phyloP scores from a whole-genome alignment of 352 stramenopile genomes.

The Globisporangium apiculatum region DNA sequence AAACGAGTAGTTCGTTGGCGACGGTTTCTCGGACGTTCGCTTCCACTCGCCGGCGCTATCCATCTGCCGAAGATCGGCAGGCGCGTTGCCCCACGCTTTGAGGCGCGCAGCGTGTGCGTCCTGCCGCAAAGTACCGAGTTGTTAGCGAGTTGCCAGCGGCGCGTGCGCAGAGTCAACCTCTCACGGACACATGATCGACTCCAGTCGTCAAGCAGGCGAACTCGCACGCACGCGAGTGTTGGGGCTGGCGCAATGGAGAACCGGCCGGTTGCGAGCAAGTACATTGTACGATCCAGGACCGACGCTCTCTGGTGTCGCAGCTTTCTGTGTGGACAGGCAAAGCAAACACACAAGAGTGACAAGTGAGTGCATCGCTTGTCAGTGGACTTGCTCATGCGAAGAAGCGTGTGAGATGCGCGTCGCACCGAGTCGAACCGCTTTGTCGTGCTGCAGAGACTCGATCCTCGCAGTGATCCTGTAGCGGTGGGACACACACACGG shows the following conservation, averaged over 20 bases:
- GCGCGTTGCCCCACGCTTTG: conserved; percentile 29
- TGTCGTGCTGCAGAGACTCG: conserved; percentile 58
- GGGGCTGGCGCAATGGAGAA: conserved; percentile 3
- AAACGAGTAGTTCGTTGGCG: conserved; percentile 48
- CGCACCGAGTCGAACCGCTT: conserved; percentile 45
- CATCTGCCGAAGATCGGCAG: conserved; percentile 36
- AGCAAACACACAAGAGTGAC: neutral
- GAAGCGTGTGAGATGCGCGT: too few relatives aligned
- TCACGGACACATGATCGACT: too few relatives aligned
- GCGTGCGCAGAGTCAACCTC: too few relatives aligned
- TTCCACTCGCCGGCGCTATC: conserved; percentile 55
- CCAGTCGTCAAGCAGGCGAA: too few relatives aligned
- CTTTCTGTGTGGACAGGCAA: conserved; percentile 24
- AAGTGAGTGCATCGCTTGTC: neutral
- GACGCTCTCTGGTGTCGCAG: conserved; percentile 31
- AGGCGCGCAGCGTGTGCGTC: conserved; percentile 27
- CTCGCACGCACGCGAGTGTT: conserved; percentile 3
- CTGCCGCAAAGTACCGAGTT: conserved; percentile 7
- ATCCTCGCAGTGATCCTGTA: conserved; percentile 51
- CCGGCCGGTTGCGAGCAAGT: conserved; percentile 3
- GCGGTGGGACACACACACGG: neutral
- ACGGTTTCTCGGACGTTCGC: conserved; percentile 53
- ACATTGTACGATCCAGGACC: conserved; percentile 59
- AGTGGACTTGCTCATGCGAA: neutral
- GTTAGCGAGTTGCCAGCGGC: too few relatives aligned